phyloP scores from a whole-genome alignment of 2,329 filamentous ascomycete species.

The Trichoderma sp. region DNA sequence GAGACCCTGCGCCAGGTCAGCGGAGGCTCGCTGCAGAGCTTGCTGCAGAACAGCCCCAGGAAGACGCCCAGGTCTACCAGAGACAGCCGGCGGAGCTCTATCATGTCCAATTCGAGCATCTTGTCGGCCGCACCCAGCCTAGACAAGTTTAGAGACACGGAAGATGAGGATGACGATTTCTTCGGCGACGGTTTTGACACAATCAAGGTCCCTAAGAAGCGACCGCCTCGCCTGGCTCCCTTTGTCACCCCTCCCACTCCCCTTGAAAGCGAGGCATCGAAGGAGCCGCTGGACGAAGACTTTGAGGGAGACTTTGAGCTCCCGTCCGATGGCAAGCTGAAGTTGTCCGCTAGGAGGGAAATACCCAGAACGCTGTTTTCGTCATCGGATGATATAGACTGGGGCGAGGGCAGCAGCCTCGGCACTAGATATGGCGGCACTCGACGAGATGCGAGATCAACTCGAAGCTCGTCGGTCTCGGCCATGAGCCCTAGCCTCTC shows the following conservation, averaged over 20 bases:
- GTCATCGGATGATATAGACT: conserved; percentile 77
- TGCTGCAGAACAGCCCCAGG: conserved; percentile 52
- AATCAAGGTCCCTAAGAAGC: conserved; percentile 64
- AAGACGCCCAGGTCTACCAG: conserved; percentile 33
- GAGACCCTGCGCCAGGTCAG: conserved; percentile 68
- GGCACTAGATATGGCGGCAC: conserved; percentile 89
- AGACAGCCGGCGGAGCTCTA: conserved; percentile 33
- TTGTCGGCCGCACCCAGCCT: conserved; percentile 53
- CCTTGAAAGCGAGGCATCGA: conserved; percentile 40
- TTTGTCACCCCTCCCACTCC: conserved; percentile 57
- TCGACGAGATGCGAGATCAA: conserved; percentile 72
- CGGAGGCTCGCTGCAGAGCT: conserved; percentile 50
- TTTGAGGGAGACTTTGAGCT: conserved; percentile 73
- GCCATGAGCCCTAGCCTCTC: conserved; percentile 89
- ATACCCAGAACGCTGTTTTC: conserved; percentile 61
- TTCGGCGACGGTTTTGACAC: conserved; percentile 64
- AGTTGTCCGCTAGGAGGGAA: conserved; percentile 60
- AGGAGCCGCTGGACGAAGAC: conserved; percentile 52
- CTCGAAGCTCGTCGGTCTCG: conserved; percentile 82
- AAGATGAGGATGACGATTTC: conserved; percentile 57
- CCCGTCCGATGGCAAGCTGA: conserved; percentile 64
- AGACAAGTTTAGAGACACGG: conserved; percentile 63
- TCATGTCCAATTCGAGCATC: conserved; percentile 35
- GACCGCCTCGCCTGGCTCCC: conserved; percentile 50
- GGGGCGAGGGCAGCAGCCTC: conserved; percentile 91